These are phyloP conservation scores for Sugiyamaella xylanicola DNA, from an alignment of 1,139 yeast genomes.

Conservation along the genomic window DNA sequence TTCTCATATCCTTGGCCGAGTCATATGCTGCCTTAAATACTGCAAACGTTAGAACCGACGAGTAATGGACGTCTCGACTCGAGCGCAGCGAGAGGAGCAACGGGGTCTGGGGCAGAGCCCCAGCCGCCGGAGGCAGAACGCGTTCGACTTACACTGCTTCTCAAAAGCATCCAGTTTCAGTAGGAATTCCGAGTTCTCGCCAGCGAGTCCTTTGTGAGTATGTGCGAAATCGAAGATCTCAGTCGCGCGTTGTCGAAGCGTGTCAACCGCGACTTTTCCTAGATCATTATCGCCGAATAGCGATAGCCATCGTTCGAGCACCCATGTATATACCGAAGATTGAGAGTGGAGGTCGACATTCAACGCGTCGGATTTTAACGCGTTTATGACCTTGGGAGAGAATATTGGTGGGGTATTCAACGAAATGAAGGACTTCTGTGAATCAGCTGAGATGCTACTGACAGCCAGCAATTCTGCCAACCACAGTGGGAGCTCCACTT, in stretches of 20 bases:
- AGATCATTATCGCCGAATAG: conserved; percentile 69
- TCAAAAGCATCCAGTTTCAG: conserved; percentile 77
- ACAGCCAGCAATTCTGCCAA: conserved; percentile 74
- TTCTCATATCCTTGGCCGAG: conserved; percentile 62
- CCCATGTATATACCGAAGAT: conserved; percentile 63
- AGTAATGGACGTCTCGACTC: too few species aligned
- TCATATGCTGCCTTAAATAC: conserved; percentile 63
- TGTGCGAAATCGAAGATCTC: conserved; percentile 73
- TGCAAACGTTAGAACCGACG: too few species aligned
- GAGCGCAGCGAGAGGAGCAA: too few species aligned
- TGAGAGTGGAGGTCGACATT: conserved; percentile 70
- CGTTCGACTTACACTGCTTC: conserved; percentile 43
- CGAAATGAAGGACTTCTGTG: conserved; percentile 62
- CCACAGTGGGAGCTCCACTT: conserved; percentile 86
- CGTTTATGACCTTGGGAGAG: conserved; percentile 66
- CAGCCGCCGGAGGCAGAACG: too few species aligned
- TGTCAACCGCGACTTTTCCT: conserved; percentile 52
- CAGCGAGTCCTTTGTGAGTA: conserved; percentile 47
- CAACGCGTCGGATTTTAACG: conserved; percentile 74
- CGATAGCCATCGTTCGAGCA: conserved; percentile 74
- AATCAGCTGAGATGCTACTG: conserved; percentile 40
- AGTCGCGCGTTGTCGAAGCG: conserved; percentile 65
- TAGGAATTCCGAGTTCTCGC: conserved; percentile 51
- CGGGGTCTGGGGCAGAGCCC: too few species aligned
- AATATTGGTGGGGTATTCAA: conserved; percentile 70